phyloP scores from a whole-genome alignment of 192 early-diverging fungal species.

The Lobosporangium transversale region DNA sequence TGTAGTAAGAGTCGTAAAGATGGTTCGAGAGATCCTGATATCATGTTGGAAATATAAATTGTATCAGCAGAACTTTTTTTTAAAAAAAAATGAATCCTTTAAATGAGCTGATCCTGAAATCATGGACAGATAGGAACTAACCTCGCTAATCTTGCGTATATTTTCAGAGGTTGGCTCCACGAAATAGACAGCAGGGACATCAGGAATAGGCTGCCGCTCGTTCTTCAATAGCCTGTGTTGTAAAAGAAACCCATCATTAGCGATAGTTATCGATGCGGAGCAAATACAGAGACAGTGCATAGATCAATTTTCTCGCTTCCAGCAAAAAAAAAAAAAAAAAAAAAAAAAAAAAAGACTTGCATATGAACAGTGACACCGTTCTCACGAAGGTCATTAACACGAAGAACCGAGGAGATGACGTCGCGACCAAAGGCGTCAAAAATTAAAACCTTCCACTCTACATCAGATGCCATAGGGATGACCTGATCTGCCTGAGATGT shows the following conservation, averaged over 20 bases:
- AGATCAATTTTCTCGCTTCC: too few species aligned
- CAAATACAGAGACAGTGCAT: too few species aligned
- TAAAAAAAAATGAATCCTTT: background rate
- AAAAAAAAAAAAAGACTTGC: slow-evolving; percentile 60
- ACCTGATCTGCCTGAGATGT: slow-evolving; percentile 50
- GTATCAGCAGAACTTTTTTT: too few species aligned
- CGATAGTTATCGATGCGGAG: too few species aligned
- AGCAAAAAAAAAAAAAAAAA: background rate
- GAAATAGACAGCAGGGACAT: slow-evolving; percentile 98
- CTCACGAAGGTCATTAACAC: slow-evolving; percentile 95
- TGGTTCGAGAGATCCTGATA: slow-evolving; percentile 85
- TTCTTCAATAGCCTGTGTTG: slow-evolving; percentile 75
- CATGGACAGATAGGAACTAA: slow-evolving; percentile 47
- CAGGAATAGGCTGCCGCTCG: slow-evolving; percentile 89
- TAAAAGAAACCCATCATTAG: too few species aligned
- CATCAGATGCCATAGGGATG: slow-evolving; percentile 56
- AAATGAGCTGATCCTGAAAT: background rate
- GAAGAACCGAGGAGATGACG: slow-evolving; percentile 96
- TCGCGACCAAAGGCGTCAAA: slow-evolving; percentile 95
- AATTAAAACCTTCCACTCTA: slow-evolving; percentile 97
- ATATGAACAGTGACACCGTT: slow-evolving; percentile 98
- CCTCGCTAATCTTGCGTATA: slow-evolving; percentile 82
- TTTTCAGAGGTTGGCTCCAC: slow-evolving; percentile 90
- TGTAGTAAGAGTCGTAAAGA: slow-evolving; percentile 95
- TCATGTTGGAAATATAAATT: background rate